phyloP scores from a whole-genome alignment of 2,329 filamentous ascomycete genomes.

The Verticillium alfalfae region DNA sequence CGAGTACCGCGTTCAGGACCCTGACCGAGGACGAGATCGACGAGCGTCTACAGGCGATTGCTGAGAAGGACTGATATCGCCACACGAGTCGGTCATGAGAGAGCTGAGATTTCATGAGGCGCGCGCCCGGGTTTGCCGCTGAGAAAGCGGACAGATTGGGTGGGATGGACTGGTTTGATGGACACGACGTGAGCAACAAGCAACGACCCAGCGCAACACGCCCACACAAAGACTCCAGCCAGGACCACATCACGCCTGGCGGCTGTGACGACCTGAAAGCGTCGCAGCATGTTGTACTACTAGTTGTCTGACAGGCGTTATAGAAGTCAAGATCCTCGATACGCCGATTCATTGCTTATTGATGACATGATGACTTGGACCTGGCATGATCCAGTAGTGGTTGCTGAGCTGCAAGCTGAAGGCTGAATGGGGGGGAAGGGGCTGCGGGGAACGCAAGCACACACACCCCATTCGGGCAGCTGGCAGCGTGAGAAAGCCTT shows the following conservation, averaged over 20 bases:
- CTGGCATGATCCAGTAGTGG: conserved; percentile 1
- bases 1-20: conserved; percentile 73
- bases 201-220: not conserved
- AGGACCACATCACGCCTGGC: conserved; percentile 3
- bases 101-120: not conserved
- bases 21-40: conserved; percentile 98
- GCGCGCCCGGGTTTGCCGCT: not conserved
- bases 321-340: conserved; percentile 17
- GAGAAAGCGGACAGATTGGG: not conserved
- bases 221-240: not conserved
- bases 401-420: conserved; percentile 12
- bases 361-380: not conserved
- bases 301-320: conserved; percentile 13
- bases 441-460: not conserved
- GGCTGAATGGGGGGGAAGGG: conserved; percentile 1
- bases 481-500: conserved; percentile 2
- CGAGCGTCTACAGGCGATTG: conserved; percentile 94
- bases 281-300: conserved; percentile 8
- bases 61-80: conserved; percentile 83
- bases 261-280: conserved; percentile 2
- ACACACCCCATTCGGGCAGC: conserved; percentile 1
- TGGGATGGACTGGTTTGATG: not conserved
- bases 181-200: not conserved
- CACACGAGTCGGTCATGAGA: conserved; percentile 1
- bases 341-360: not conserved